Evolutionary conservation across 306 rosid species (phyloP), one percentile per base, ranked within the genome.

Genomic region (Dryas drummondii): DNA sequence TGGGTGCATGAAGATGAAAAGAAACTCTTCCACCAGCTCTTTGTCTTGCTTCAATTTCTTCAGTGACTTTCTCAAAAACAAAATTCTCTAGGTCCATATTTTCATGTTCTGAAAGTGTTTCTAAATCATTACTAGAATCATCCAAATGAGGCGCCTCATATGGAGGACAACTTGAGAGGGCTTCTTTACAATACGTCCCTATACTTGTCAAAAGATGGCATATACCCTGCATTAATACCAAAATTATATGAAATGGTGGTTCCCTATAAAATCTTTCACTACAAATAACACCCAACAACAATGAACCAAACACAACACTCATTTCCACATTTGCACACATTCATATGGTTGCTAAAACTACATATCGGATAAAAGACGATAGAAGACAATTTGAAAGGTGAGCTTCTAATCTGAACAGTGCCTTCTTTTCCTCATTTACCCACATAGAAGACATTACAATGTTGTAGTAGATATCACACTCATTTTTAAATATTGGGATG

Each of bases 51-150:
- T 88, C 93, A 65, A 88, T 87, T 83, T 94, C 96, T 85, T 91
- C 97, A 2, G 90, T 85, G 64, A 94, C 97, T 87, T 94, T 91
- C 26, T 88, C 91, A 69, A 84, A 91, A 66, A 90, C 94, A 76
- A 91, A 82, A 81, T 87, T 94, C 84, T 94, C 98, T 76, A 94
- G 79, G 82, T 94, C 98, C 97, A 91, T 94, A 81, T 88, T 94
- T 82, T 90, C 96, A 79, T 91, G 86, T 76, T 88, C 96, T 51
- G 93, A 83, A 68, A 77, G 77, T 47, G 91, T 84, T 87, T 91
- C 98, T 48, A 81, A 82, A 80, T 89, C 89, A 82, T 91, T 86
- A 73, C 91, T 87, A 76, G 91, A 84, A 74, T 71, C 93, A 72
- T 90, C 93, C 72, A 91, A 82, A 62, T 85, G 84, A 11, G 90